Evolutionary conservation across 257 asterid genomes (phyloP), one percentile per base, ranked within the genome.

Genomic region (Asclepias syriaca): DNA sequence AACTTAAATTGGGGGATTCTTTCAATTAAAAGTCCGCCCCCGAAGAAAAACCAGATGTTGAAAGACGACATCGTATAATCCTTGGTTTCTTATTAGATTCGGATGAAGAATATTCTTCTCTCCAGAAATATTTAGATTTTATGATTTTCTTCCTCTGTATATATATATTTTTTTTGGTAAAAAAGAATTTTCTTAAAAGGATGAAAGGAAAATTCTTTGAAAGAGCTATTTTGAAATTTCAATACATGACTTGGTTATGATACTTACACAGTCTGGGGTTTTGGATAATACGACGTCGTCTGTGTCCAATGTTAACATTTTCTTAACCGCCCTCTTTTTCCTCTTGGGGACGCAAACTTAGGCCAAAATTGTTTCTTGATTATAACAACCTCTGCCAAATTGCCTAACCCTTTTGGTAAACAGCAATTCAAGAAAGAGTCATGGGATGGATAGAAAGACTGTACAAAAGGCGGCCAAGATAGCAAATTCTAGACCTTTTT

Each of bases 41-140:
- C 55, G n/a, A 11, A 12, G 19, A 19, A 15, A 43, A 27, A 60
- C 15, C 21, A 1, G 66, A 19, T 66, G 16, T 14, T 24, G 58
- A 22, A 49, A 1, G 11, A 43, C 48, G 48, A 43, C 48, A 9
- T 6, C 48, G 2, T 40, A 21, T 8, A 16, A 9, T 40, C 32
- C 34, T 19, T 69, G 24, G 15, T 74, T 48, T 32, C 16, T 29
- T 1, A 29, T 29, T 29, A 56, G 71, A 64, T 74, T 51, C 46
- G 45, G 49, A 63, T 61, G 74, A 39, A 71, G 74, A 39, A 71
- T 75, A 45, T 83, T 24, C 75, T 70, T 24, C 75, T 70, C 69
- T 12, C 48, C 59, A 8, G 0, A 5, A 53, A 34, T 45, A 45
- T 27, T 18, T 3, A 66, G 43, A 64, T 64, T 67, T 32, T n/a